Conservation (phyloP, 1,139 yeast species). For the Kodamaea ohmeri region DNA sequence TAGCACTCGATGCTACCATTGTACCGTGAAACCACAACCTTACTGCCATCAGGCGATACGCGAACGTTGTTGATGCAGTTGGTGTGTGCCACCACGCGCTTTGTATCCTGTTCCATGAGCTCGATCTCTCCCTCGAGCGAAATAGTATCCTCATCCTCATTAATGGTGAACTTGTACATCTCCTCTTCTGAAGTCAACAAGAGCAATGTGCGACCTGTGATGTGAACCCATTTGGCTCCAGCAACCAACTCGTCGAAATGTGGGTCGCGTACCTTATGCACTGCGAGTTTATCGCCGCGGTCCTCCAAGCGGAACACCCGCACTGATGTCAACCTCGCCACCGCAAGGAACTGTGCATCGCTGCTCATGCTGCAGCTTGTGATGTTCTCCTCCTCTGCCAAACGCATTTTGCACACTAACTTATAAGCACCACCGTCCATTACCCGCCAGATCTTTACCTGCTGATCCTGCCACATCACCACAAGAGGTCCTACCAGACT, state of each 20-base stretch:
- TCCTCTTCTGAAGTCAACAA: conserved; percentile 68
- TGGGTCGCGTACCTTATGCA: conserved; percentile 54
- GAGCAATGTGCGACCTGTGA: conserved; percentile 46
- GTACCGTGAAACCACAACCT: conserved; percentile 56
- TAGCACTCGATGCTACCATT: conserved; percentile 65
- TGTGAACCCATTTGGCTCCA: conserved; percentile 59
- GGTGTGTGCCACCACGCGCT: conserved; percentile 27
- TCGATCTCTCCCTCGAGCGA: conserved; percentile 42
- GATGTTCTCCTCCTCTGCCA: conserved; percentile 80
- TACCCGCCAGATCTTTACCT: conserved; percentile 77
- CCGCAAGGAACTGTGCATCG: conserved; percentile 65
- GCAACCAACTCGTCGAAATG: conserved; percentile 40
- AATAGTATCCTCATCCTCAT: conserved; percentile 21
- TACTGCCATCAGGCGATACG: conserved; percentile 42
- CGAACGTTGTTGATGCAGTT: conserved; percentile 51
- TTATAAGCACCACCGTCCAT: conserved; percentile 38
- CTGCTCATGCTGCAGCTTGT: conserved; percentile 66
- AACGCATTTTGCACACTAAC: conserved; percentile 61
- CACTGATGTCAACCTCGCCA: conserved; percentile 66
- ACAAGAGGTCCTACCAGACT: conserved; percentile 55
- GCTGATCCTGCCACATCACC: conserved; percentile 80
- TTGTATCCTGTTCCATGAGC: conserved; percentile 24
- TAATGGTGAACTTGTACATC: conserved; percentile 47
- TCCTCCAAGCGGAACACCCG: conserved; percentile 61
- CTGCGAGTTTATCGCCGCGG: conserved; percentile 39